Conservation (phyloP, 306 rosid genomes). For the Carpinus fangiana region DNA sequence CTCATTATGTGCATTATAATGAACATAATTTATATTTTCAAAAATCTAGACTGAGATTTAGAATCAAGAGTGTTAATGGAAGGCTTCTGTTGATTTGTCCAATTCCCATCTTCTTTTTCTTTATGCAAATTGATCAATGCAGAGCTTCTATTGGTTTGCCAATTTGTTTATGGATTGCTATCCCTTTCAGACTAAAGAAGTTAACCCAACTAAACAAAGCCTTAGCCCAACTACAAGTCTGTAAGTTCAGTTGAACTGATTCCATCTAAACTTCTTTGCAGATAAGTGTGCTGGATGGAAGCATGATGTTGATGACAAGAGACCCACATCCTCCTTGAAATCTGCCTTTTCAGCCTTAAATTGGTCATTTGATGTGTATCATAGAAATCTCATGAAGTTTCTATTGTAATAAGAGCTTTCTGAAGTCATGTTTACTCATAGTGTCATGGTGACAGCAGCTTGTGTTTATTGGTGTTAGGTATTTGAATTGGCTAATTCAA, state of each 20-base stretch:
- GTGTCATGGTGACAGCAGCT: neutral
- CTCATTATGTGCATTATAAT: neutral
- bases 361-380: neutral
- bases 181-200: too few species aligned
- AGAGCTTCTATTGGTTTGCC: too few species aligned
- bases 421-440: neutral
- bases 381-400: neutral
- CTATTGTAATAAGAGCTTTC: neutral
- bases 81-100: constrained; percentile 1
- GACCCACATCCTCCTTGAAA: neutral
- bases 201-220: too few species aligned
- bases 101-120: neutral
- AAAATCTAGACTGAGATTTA: neutral
- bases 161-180: too few species aligned
- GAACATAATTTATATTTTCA: neutral
- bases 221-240: too few species aligned
- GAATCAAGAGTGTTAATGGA: neutral
- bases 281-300: neutral
- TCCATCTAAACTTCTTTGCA: neutral
- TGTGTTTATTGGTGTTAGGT: too few species aligned
- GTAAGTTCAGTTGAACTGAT: neutral
- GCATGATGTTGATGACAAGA: neutral
- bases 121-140: neutral
- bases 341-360: neutral
- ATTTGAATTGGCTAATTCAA: too few species aligned